A percentile compares a stretch with the other conserved stretches of the same genome.
Conservation (phyloP, 768 basidiomycete species). For the Podaxis rugospora region DNA sequence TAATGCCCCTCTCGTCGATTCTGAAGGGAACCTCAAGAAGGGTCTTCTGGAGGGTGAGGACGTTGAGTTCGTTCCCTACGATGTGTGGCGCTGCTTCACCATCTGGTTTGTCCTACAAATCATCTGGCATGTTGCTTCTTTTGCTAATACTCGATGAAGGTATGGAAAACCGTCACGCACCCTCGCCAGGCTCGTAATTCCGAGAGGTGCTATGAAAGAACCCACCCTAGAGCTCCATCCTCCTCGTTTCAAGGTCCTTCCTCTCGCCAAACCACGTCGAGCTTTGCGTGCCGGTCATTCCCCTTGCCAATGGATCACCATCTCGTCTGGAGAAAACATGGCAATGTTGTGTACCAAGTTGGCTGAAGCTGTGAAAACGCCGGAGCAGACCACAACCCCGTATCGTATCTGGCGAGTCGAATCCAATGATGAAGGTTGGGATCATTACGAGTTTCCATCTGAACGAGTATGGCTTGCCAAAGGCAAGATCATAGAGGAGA, state of each 20-base stretch:
- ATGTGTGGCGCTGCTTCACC: conserved; percentile 64
- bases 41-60: conserved; percentile 58
- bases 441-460: conserved; percentile 26
- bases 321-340: conserved; percentile 51
- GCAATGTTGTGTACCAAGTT: conserved; percentile 36
- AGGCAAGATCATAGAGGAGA: conserved; percentile 40
- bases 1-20: conserved; percentile 62
- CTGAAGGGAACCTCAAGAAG: conserved; percentile 40
- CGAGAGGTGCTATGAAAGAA: conserved; percentile 46
- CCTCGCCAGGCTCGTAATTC: conserved; percentile 65
- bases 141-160: conserved; percentile 36
- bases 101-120: conserved; percentile 53
- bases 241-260: conserved; percentile 54
- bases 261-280: conserved; percentile 31
- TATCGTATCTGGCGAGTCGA: conserved; percentile 67
- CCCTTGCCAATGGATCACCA: conserved; percentile 32
- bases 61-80: conserved; percentile 70
- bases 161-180: conserved; percentile 59
- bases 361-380: conserved; percentile 29
- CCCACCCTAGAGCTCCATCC: conserved; percentile 70
- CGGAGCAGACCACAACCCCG: conserved; percentile 26
- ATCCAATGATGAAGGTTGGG: conserved; percentile 31
- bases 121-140: conserved; percentile 1
- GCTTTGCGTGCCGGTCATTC: conserved; percentile 21
- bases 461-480: conserved; percentile 26